Conservation (phyloP, 2,329 filamentous ascomycete species). For the Ambrosiella xylebori region DNA sequence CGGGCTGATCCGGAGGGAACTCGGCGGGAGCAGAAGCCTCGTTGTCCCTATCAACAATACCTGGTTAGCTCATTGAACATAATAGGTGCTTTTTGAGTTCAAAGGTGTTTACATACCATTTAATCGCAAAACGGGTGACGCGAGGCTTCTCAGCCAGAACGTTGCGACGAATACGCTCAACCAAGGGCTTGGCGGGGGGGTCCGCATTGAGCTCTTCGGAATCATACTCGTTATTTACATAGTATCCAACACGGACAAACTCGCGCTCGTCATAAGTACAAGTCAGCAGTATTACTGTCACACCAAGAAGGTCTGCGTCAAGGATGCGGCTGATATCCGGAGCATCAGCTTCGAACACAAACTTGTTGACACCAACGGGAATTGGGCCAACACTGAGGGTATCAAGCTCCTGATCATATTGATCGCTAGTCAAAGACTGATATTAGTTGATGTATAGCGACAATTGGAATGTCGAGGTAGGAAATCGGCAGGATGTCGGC, state of each 20-base stretch:
- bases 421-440: conserved; percentile 42
- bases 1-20: conserved; percentile 92
- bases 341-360: conserved; percentile 88
- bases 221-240: conserved; percentile 98
- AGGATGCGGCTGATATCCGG: conserved; percentile 84
- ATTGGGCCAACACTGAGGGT: conserved; percentile 94
- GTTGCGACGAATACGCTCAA: conserved; percentile 83
- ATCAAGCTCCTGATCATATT: conserved; percentile 97
- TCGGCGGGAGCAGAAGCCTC: conserved; percentile 91
- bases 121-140: conserved; percentile 94
- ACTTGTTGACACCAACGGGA: conserved; percentile 95
- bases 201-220: conserved; percentile 76
- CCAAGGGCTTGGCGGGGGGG: conserved; percentile 76
- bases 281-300: conserved; percentile 90
- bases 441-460: neutral
- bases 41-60: conserved; percentile 57
- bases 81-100: neutral
- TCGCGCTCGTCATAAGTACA: conserved; percentile 94
- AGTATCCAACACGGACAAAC: conserved; percentile 96
- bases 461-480: neutral
- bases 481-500: neutral
- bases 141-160: conserved; percentile 93
- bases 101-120: conserved; percentile 50
- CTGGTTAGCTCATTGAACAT: neutral
- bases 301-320: conserved; percentile 84